Evolutionary conservation across 108 stramenopile genomes (phyloP).

Genomic region (Aurantiochytrium sp.): DNA sequence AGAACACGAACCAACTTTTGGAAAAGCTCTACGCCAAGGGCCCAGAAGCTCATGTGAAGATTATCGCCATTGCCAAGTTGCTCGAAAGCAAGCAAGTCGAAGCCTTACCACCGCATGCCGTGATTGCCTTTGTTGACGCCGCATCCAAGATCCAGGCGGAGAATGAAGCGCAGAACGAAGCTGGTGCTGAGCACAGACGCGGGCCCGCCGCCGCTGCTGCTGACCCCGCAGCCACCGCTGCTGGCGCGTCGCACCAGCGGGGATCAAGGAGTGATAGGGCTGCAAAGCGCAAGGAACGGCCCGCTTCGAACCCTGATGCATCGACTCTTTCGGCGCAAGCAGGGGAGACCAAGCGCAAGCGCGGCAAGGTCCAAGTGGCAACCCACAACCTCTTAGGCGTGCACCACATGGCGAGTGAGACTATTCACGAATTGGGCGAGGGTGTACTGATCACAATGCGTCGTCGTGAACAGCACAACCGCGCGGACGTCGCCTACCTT

Average conservation of each 20-base stretch:
- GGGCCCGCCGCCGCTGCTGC: neutral
- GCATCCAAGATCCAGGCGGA: too few relatives aligned
- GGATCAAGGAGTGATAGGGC: neutral
- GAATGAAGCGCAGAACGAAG: too few relatives aligned
- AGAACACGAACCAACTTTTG: neutral
- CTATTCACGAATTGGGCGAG: neutral
- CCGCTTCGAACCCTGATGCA: neutral
- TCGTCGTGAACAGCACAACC: neutral
- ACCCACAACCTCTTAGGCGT: neutral
- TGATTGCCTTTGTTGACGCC: too few relatives aligned
- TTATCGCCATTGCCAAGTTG: neutral
- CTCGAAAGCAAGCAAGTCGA: neutral
- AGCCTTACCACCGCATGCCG: neutral
- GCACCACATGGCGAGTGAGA: neutral
- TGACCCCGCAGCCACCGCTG: neutral
- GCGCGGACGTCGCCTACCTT: neutral
- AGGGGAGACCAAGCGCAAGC: neutral
- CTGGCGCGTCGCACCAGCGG: neutral
- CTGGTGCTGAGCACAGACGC: neutral
- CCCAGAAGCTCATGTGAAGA: neutral
- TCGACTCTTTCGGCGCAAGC: neutral
- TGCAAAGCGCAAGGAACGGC: neutral
- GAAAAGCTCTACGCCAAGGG: neutral
- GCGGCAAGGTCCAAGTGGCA: neutral
- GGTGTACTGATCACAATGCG: neutral